Base-by-base conservation (phyloP, 129 eudicot genomes). In the Pseudognaphalium luteoalbum region DNA sequence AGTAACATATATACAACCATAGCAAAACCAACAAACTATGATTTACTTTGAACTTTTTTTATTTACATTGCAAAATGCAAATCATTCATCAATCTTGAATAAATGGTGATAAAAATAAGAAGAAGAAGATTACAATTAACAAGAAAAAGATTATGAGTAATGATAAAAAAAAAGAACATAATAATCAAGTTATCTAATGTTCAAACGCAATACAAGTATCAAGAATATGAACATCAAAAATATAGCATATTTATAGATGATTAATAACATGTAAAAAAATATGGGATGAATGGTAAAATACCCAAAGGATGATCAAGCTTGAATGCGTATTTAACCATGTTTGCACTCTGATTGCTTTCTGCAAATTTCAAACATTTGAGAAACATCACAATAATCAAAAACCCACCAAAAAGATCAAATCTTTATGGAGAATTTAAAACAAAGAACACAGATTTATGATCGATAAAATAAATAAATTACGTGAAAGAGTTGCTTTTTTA, bases 261-360 rank as follows among this genome's bases (percentile, higher is more conserved):
- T 11, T 7, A 58, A 70, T 29, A 68, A 60, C 12, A 25, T 6
- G 17, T 28, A 64, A 22, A 17, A 32, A 7, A 47, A 47, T 47
- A n/a, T 47, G 16, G 4, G 51, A 14, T 47, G 17, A 41, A 15
- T 25, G 16, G 39, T 0, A 5, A 19, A 5, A 6, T 72, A 82
- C 86, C 86, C 42, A 78, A 51, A 20, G 86, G 76, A 66, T 82
- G 82, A 29, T 77, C 76, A 28, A 82, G 81, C 86, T 82, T 82
- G 80, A 71, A 82, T 56, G 81, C 71, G 33, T 57, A 75, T 64
- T 71, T 82, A 66, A 72, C 71, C 86, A 82, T 82, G 44, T 35
- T 19, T 70, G 84, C 54, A 12, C 84, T 68, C 74, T 60, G 63
- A 74, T 75, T 71, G 16, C 68, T 58, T 50, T 74, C 84, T 81